Base-by-base conservation (phyloP, 306 rosid species). In the Quercus variabilis region DNA sequence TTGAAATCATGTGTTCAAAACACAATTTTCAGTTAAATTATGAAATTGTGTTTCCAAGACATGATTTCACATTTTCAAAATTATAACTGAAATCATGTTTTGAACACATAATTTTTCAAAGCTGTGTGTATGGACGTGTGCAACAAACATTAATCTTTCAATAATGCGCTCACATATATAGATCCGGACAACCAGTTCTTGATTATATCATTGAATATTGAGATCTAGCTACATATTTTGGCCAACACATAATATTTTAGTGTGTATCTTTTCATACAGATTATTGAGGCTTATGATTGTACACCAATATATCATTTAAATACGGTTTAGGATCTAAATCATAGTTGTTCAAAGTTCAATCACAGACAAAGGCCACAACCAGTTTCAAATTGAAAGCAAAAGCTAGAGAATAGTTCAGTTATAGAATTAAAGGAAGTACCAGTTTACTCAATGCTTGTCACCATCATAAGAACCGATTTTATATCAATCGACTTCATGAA, bases 361-460 rank as follows among this genome's bases (percentile, higher is more conserved):
- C 52, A 33, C 72, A 62, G 43, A 20, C 54, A 8, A 68, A 23
- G 43, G 31, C 17, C 17, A 17, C 55, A 30, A 56, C 18, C 21
- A 30, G 72, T 19, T 3, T 13, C 46, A 71, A 35, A 17, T 21
- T 13, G 56, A 15, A 23, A 67, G 31, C 14, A 65, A 59, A 49
- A 74, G 56, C 19, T 23, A 18, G 31, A 57, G 17, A 21, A 78
- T 55, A 74, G 30, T 43, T 52, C 52, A 17, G 65, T 69, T 46
- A 25, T 25, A 13, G 49, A 52, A 74, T 74, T n/a, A 57, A 60
- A 80, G 67, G 76, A 76, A 83, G 81, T 74, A 91, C 96, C 52
- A 72, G 38, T 33, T 33, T 33, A n/a, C n/a, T 74, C n/a, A 57
- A 62, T 80, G 70, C 74, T 69, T 82, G 78, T 74, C 38, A 91